Evolutionary conservation across 805 yeast species (phyloP), one percentile per base, ranked within the genome.

Genomic region (Phaffomyces thermotolerans): DNA sequence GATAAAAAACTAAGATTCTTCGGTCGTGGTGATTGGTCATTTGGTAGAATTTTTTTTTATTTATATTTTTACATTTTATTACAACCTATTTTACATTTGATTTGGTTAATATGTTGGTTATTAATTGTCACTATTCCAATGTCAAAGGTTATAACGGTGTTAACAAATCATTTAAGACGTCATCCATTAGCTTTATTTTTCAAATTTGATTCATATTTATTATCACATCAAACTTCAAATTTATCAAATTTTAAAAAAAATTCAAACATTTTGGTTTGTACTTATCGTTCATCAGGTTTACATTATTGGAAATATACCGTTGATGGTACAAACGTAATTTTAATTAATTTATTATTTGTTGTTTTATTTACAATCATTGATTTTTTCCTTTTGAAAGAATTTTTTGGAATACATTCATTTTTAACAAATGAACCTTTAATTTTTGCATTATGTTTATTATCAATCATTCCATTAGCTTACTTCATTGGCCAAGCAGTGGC

Each of bases 401-500:
- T 66, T 36, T 57, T 73, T 34, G 67, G 65, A 6, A 45, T 64
- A 24, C 45, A 54, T 13, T n/a, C 15, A 13, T 47, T 52, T 48
- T 37, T 65, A 15, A 80, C 91, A 2, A 69, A 80, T 54, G 76
- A 89, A 17, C 70, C 80, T 0, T 64, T 80, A 20, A 74, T 88
- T 36, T 93, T 93, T 56, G 69, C 78, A 37, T 65, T 88, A 15
- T 84, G 96, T 60, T 66, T 93, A 45, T 71, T 84, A 39, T 85
- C 96, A 2, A 87, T 93, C 46, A 76, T 93, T 32, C 99, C 99
- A 7, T 69, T 93, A 52, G 98, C 99, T 0, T 91, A 93, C 60
- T 93, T 89, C 65, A 90, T 93, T 54, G 99, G 99, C 4, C 98
- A 91, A 64, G 98, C 98, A 6, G 99, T 93, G n/a, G 99, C 99